phyloP scores from a whole-genome alignment of 2,329 filamentous ascomycete genomes.

The Alternaria viburni region DNA sequence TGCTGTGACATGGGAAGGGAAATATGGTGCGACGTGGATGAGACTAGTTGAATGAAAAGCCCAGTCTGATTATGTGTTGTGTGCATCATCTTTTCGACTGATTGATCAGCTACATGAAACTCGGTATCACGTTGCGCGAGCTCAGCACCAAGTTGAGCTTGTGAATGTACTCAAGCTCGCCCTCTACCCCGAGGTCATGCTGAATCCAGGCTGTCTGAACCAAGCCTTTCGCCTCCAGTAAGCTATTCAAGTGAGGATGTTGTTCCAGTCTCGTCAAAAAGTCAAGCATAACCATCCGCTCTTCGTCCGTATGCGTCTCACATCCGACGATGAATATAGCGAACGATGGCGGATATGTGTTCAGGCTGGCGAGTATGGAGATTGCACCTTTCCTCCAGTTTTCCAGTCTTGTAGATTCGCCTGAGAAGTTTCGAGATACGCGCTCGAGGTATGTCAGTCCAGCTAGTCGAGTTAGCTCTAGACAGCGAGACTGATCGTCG shows the following conservation, averaged over 20 bases:
- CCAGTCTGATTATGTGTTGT: no score
- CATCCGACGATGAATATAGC: background rate
- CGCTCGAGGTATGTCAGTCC: background rate
- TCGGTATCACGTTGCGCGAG: background rate
- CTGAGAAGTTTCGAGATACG: background rate
- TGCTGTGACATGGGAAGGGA: no score
- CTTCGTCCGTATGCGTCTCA: background rate
- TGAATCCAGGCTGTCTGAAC: background rate
- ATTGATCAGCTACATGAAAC: background rate
- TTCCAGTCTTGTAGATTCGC: background rate
- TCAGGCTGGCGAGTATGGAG: background rate
- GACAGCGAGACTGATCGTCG: background rate
- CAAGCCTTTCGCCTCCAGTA: background rate
- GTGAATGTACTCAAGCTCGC: background rate
- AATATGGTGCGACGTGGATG: no score
- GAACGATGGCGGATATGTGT: background rate
- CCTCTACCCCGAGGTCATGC: background rate
- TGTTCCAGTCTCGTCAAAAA: background rate
- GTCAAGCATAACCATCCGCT: background rate
- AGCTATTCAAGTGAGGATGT: background rate
- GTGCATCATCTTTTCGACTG: no score
- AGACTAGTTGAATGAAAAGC: no score
- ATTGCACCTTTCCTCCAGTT: background rate
- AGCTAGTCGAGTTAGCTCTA: background rate
- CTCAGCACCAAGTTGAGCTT: background rate